Percentiles rank a stretch among this genome's conserved stretches.
phyloP scores from a whole-genome alignment of 805 yeast species.

The Barnettozyma salicaria region DNA sequence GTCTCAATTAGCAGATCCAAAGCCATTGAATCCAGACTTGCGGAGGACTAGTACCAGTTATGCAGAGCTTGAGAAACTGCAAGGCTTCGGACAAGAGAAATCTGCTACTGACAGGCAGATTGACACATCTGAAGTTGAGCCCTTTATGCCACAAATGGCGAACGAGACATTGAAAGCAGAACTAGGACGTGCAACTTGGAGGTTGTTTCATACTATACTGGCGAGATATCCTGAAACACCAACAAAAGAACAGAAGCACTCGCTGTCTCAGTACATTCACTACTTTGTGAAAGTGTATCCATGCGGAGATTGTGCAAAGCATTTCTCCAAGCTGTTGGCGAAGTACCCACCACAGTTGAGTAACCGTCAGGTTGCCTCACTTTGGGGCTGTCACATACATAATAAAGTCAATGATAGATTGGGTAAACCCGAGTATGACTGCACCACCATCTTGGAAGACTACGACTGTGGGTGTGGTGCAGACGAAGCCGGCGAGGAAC shows the following conservation, averaged over 20 bases:
- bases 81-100: no score
- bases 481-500: conserved; percentile 46
- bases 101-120: no score
- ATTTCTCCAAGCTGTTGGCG: conserved; percentile 63
- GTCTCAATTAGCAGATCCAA: conserved; percentile 20
- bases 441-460: conserved; percentile 77
- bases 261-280: conserved; percentile 57
- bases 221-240: conserved; percentile 92
- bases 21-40: conserved; percentile 21
- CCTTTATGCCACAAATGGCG: conserved; percentile 87
- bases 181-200: conserved; percentile 91
- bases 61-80: no score
- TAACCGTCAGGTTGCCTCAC: conserved; percentile 72
- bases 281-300: conserved; percentile 91
- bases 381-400: conserved; percentile 95
- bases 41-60: no score
- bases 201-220: conserved; percentile 78
- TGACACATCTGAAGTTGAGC: conserved; percentile 1
- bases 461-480: conserved; percentile 97
- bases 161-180: conserved; percentile 79
- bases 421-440: conserved; percentile 70
- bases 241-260: conserved; percentile 49
- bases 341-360: conserved; percentile 81
- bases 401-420: conserved; percentile 76
- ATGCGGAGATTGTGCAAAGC: conserved; percentile 95